Conservation (phyloP, 1,139 yeast genomes). For the Debaryomyces coudertii region DNA sequence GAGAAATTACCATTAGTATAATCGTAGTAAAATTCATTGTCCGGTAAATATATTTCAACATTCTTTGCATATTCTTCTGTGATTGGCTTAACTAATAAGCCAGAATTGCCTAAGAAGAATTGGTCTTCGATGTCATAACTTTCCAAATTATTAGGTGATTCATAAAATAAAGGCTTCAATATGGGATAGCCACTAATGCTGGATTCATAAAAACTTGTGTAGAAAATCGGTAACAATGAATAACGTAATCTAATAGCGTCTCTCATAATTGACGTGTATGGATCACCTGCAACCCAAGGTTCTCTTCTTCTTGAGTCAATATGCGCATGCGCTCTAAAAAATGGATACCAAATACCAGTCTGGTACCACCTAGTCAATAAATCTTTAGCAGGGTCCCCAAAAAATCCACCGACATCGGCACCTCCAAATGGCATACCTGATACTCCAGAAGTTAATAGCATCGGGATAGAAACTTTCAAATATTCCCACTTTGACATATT, state of each 20-base stretch:
- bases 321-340: conserved; percentile 96
- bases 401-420: conserved; percentile 96
- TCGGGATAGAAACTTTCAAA: conserved; percentile 77
- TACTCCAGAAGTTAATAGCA: conserved; percentile 78
- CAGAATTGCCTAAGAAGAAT: conserved; percentile 75
- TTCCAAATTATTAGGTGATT: conserved; percentile 52
- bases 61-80: conserved; percentile 54
- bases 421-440: conserved; percentile 94
- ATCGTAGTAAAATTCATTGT: conserved; percentile 62
- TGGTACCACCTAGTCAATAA: conserved; percentile 92
- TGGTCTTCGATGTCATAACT: conserved; percentile 75
- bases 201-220: conserved; percentile 77
- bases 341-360: conserved; percentile 93
- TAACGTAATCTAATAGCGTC: conserved; percentile 77
- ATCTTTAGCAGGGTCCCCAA: conserved; percentile 84
- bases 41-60: conserved; percentile 65
- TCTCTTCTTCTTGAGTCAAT: conserved; percentile 90
- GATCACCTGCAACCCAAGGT: conserved; percentile 85
- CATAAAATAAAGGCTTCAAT: conserved; percentile 74
- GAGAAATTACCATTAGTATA: conserved; percentile 42
- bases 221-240: conserved; percentile 72
- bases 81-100: conserved; percentile 82
- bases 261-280: conserved; percentile 66
- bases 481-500: conserved; percentile 93
- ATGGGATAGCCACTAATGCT: conserved; percentile 69